These are phyloP conservation scores for Fistulifera pelliculosa DNA, from an alignment of 108 stramenopile genomes.

Conservation along the genomic window DNA sequence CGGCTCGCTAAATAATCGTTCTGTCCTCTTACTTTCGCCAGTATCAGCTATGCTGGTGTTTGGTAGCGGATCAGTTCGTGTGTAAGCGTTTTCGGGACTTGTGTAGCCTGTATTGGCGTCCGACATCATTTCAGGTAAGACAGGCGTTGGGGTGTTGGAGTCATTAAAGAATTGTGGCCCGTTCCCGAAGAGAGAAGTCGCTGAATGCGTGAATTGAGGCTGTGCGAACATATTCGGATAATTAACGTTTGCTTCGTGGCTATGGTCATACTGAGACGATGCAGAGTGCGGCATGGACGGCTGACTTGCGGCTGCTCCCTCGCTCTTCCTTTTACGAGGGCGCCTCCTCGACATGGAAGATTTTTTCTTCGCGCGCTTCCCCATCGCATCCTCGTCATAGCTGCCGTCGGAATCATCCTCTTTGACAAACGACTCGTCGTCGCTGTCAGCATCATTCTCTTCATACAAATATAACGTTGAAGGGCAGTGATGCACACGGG, in stretches of 20 bases:
- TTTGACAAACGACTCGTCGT: background rate
- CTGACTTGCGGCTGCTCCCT: background rate
- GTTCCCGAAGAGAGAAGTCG: no score
- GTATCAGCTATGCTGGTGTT: background rate
- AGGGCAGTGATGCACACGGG: no score
- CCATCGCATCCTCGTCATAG: background rate
- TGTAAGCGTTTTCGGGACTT: background rate
- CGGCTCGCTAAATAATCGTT: no score
- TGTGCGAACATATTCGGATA: no score
- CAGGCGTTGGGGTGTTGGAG: no score
- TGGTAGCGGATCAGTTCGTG: background rate
- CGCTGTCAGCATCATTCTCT: background rate
- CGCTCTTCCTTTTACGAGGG: background rate
- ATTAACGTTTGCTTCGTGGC: no score
- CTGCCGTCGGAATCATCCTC: conserved; percentile 12
- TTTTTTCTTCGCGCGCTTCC: conserved; percentile 2
- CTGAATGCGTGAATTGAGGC: no score
- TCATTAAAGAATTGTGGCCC: no score
- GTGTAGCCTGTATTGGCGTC: no score
- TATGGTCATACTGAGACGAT: no score
- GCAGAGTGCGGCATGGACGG: background rate
- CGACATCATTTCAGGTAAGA: no score
- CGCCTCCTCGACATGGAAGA: background rate
- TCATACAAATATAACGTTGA: conserved; percentile 6
- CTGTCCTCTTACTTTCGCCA: no score